A percentile compares a stretch with the other conserved stretches of the same genome.
These are phyloP conservation scores for Yamadazyma phyllophila DNA, from an alignment of 805 yeast species.

Conservation along the genomic window DNA sequence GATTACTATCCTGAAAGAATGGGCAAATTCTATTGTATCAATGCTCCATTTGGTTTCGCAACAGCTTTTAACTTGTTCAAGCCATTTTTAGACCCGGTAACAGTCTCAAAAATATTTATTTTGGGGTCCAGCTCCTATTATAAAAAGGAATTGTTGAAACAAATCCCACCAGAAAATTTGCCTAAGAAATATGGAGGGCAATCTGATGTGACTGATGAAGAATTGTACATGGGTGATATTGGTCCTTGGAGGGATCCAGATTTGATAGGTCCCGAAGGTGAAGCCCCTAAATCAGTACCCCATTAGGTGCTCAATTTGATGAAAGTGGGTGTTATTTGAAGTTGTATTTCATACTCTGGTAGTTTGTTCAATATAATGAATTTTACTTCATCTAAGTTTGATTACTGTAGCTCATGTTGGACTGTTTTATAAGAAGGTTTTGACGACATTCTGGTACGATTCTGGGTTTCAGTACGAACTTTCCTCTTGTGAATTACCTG, in stretches of 20 bases:
- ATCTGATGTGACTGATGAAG: slow-evolving; percentile 69
- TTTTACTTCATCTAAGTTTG: no score
- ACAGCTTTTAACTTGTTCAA: slow-evolving; percentile 89
- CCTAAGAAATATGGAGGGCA: slow-evolving; percentile 89
- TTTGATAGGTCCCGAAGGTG: slow-evolving; percentile 93
- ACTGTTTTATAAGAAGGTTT: no score
- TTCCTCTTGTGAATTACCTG: no score
- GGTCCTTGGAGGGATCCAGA: slow-evolving; percentile 97
- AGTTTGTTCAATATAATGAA: no score
- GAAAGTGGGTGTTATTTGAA: no score
- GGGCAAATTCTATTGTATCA: slow-evolving; percentile 95
- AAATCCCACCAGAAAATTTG: slow-evolving; percentile 89
- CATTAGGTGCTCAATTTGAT: no score
- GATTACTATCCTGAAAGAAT: slow-evolving; percentile 98
- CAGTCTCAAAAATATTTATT: slow-evolving; percentile 91
- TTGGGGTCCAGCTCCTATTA: slow-evolving; percentile 63
- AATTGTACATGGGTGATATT: slow-evolving; percentile 79
- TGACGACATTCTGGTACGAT: no score
- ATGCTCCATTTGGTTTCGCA: slow-evolving; percentile 96
- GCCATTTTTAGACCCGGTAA: slow-evolving; percentile 95
- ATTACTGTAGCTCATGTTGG: no score
- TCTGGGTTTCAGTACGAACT: no score
- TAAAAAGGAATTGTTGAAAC: slow-evolving; percentile 79
- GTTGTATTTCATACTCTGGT: no score
- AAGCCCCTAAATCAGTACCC: slow-evolving; percentile 75